These are phyloP conservation scores for Martiniozyma asiatica DNA, from an alignment of 1,139 yeast genomes.

Conservation along the genomic window DNA sequence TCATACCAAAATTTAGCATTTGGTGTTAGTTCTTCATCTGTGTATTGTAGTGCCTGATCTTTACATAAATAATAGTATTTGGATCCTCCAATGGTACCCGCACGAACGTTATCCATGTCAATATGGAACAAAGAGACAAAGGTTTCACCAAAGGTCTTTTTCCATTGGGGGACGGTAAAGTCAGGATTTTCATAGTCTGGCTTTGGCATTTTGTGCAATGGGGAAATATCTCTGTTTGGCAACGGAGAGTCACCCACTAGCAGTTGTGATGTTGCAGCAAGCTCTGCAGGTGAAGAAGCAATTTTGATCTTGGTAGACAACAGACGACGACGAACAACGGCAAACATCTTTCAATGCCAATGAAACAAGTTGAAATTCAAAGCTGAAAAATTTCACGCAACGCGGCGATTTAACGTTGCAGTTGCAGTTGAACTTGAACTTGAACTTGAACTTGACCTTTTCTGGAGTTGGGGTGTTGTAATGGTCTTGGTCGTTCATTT, in stretches of 20 bases:
- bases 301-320: too few relatives aligned
- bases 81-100: conserved; percentile 92
- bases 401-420: too few relatives aligned
- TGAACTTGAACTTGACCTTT: too few relatives aligned
- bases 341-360: too few relatives aligned
- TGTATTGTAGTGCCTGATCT: conserved; percentile 67
- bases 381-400: too few relatives aligned
- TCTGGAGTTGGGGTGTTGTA: too few relatives aligned
- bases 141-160: conserved; percentile 60
- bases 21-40: conserved; percentile 52
- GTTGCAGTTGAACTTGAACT: too few relatives aligned
- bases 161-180: conserved; percentile 55
- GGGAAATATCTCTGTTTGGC: conserved; percentile 23
- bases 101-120: conserved; percentile 86
- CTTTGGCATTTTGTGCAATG: conserved; percentile 20
- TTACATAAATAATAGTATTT: conserved; percentile 80
- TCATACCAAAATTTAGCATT: conserved; percentile 68
- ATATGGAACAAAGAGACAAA: conserved; percentile 55
- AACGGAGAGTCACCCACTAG: conserved; percentile 29
- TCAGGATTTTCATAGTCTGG: conserved; percentile 44
- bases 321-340: too few relatives aligned
- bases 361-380: too few relatives aligned
- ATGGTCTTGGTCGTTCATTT: too few relatives aligned
- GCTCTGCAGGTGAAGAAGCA: too few relatives aligned
- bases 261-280: conserved; percentile 38